phyloP scores from a whole-genome alignment of 495 filamentous ascomycete species.

The Pseudomonodictys pantanalensis region DNA sequence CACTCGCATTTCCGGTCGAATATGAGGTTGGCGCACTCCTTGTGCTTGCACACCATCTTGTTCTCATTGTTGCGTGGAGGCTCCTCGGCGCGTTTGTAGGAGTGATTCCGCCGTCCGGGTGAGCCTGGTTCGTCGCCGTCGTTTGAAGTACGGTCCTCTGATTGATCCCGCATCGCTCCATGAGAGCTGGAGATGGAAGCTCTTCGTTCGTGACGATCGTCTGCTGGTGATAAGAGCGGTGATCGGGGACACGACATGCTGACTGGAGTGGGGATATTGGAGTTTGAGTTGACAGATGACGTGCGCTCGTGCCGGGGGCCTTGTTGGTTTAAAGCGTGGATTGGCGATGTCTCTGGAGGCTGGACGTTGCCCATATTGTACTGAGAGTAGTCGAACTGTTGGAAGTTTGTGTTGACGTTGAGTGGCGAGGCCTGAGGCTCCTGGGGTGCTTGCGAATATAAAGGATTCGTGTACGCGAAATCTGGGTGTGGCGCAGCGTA shows the following conservation, averaged over 20 bases:
- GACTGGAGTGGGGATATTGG: conserved; percentile 24
- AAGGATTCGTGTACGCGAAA: neutral
- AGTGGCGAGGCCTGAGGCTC: conserved; percentile 29
- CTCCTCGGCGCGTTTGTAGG: conserved; percentile 46
- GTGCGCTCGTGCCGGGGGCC: conserved; percentile 18
- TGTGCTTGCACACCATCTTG: conserved; percentile 63
- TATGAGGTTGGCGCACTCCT: conserved; percentile 57
- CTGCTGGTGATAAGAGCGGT: conserved; percentile 8
- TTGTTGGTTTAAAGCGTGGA: conserved; percentile 5
- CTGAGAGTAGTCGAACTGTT: neutral
- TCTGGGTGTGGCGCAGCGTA: conserved; percentile 27
- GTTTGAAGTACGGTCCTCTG: conserved; percentile 24
- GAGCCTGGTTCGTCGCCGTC: conserved; percentile 20
- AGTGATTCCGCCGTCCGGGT: conserved; percentile 22
- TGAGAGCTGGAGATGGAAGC: conserved; percentile 12
- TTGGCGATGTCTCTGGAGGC: conserved; percentile 10
- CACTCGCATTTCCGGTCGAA: conserved; percentile 88
- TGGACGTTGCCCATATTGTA: conserved; percentile 20
- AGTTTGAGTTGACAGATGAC: conserved; percentile 12
- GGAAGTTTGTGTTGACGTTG: conserved; percentile 9
- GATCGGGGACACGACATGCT: conserved; percentile 24
- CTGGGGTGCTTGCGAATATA: conserved; percentile 13
- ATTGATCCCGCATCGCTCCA: neutral
- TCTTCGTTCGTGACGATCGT: conserved; percentile 18
- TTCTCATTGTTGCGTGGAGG: conserved; percentile 64